These are phyloP conservation scores for Prillingera fragicola DNA, from an alignment of 1,284 basidiomycete species.

Conservation along the genomic window DNA sequence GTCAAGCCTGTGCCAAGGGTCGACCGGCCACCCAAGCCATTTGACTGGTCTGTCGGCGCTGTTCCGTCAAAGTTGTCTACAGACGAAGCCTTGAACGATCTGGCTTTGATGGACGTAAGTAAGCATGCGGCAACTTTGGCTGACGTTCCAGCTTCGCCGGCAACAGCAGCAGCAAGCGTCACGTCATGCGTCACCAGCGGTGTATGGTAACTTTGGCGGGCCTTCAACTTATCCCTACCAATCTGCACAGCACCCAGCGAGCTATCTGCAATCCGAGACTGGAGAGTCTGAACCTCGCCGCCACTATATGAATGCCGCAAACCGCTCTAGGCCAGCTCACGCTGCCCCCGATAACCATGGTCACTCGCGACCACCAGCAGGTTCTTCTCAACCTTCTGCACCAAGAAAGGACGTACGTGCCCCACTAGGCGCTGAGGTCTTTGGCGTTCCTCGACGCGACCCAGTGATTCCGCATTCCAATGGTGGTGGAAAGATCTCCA, in stretches of 20 bases:
- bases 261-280: constrained; percentile 5
- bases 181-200: constrained; percentile 32
- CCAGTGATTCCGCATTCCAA: constrained; percentile 1
- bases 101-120: constrained; percentile 44
- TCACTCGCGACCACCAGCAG: not conserved
- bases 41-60: constrained; percentile 42
- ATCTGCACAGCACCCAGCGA: constrained; percentile 10
- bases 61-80: constrained; percentile 26
- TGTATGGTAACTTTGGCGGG: constrained; percentile 15
- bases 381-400: not conserved
- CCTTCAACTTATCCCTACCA: constrained; percentile 14
- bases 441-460: constrained; percentile 2
- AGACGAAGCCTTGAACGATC: constrained; percentile 35
- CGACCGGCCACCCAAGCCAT: constrained; percentile 20
- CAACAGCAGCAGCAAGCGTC: constrained; percentile 17
- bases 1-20: constrained; percentile 38
- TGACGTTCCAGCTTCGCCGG: not conserved
- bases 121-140: not conserved
- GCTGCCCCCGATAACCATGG: not conserved
- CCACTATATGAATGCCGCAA: constrained; percentile 1
- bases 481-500: constrained; percentile 7
- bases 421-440: constrained; percentile 1
- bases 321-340: not conserved
- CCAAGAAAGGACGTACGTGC: not conserved
- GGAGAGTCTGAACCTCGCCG: constrained; percentile 4